These are phyloP conservation scores for Poa pratensis DNA, from an alignment of 176 grass and related monocot species.

Conservation along the genomic window DNA sequence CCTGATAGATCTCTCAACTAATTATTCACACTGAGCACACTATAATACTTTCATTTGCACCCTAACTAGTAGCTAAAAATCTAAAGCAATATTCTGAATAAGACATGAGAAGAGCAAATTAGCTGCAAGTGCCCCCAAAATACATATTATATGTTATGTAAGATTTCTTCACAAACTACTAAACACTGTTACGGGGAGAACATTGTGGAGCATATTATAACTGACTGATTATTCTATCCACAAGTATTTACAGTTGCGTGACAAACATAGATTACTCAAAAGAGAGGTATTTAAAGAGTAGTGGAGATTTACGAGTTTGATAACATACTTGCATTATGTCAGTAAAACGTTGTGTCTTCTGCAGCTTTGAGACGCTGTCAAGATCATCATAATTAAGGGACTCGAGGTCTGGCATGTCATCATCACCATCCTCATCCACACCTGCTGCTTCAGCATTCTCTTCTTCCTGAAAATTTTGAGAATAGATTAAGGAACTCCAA, in stretches of 20 bases:
- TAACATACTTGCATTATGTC: slow-evolving; percentile 71
- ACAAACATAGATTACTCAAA: slow-evolving; percentile 1
- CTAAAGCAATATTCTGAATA: neutral
- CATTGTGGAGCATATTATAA: neutral
- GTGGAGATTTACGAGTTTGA: slow-evolving; percentile 1
- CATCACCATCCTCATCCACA: slow-evolving; percentile 61
- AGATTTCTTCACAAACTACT: neutral
- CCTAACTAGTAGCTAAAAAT: slow-evolving; percentile 7
- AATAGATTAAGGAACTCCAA: neutral
- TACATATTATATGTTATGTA: neutral
- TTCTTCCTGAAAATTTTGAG: slow-evolving; percentile 53
- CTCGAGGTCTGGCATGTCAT: slow-evolving; percentile 58
- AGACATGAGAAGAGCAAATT: slow-evolving; percentile 19
- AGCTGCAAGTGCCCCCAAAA: neutral
- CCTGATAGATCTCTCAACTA: neutral
- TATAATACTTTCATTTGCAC: neutral
- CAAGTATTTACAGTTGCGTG: neutral
- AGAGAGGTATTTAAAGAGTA: neutral
- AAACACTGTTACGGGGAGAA: neutral
- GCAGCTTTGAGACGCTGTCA: slow-evolving; percentile 74
- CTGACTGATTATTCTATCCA: neutral
- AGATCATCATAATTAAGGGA: slow-evolving; percentile 72
- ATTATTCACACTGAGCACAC: slow-evolving; percentile 14
- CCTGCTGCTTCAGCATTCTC: slow-evolving; percentile 49
- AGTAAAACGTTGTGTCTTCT: slow-evolving; percentile 67